Conservation (phyloP, 2,329 filamentous ascomycete species). For the Fusarium subglutinans region DNA sequence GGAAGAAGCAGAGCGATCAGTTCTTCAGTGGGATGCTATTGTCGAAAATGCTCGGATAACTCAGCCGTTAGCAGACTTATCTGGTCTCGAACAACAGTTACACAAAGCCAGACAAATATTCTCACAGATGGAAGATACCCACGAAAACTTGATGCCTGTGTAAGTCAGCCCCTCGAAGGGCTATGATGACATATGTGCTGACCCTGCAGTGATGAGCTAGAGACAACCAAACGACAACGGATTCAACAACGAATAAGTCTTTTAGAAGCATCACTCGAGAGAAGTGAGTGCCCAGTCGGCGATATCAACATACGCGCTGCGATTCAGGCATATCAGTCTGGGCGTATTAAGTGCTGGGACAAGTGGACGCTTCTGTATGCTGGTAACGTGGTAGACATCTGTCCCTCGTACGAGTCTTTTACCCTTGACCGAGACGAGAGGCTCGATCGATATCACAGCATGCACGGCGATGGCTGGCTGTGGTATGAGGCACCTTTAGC, state of each 20-base stretch:
- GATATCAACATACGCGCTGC: constrained; percentile 31
- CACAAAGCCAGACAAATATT: constrained; percentile 15
- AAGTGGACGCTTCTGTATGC: constrained; percentile 40
- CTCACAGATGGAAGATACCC: constrained; percentile 32
- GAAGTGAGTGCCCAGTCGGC: constrained; percentile 10
- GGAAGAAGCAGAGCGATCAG: constrained; percentile 35
- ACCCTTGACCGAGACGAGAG: constrained; percentile 35
- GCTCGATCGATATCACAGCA: constrained; percentile 31
- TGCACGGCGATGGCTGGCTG: constrained; percentile 41
- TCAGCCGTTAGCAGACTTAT: constrained; percentile 36
- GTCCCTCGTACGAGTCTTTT: constrained; percentile 39
- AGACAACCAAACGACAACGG: constrained; percentile 34
- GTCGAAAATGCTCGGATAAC: constrained; percentile 27
- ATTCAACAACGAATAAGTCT: constrained; percentile 23
- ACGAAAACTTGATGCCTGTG: constrained; percentile 37
- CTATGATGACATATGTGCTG: not conserved
- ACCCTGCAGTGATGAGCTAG: constrained; percentile 36
- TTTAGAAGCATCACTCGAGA: constrained; percentile 13
- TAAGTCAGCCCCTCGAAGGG: not conserved
- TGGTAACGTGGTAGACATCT: constrained; percentile 32
- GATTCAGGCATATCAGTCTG: constrained; percentile 34
- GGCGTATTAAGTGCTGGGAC: constrained; percentile 36
- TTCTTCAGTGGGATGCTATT: constrained; percentile 41
- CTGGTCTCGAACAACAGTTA: constrained; percentile 28
- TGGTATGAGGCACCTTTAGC: constrained; percentile 40